Base-by-base conservation (phyloP, 345 rosid species). In the Dipteronia sinensis region DNA sequence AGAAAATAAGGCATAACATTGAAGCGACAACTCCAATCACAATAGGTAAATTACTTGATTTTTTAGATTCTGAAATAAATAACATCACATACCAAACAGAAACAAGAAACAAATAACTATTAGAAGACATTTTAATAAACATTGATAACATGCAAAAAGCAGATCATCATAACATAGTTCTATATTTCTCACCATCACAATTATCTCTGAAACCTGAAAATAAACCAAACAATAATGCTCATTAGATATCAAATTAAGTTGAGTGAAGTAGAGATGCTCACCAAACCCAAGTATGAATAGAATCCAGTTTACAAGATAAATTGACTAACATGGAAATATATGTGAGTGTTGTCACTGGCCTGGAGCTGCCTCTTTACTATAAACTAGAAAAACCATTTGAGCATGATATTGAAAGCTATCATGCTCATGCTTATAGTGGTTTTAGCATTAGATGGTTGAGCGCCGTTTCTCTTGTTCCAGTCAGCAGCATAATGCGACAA, bases 21-120 rank as follows among this genome's bases (percentile, higher is more conserved):
- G 42, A 69, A 72, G 73, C 76, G n/a, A 53, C 80, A 73, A 71
- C 76, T 44, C 51, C 77, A 22, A 84, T 46, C 65, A 78, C 78
- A 44, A 56, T 64, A 29, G 2, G 67, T 25, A 64, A 1, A 29
- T 27, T 27, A 13, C n/a, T 64, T 64, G 40, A 1, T 64, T 64
- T 31, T 64, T 64, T 64, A 1, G 67, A 15, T 16, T 7, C 67
- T 29, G 67, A 53, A 42, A 42, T 38, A 38, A 38, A 38, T 1
- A 42, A 1, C 10, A 42, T 42, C 46, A 42, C 40, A 27, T 64
- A 15, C 7, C 67, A 64, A 64, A 42, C 9, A 16, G 67, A 29
- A 64, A 64, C n/a, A 64, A 64, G 42, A 64, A 34, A 27, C 17
- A 15, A 11, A 64, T 64, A 27, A 64, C 10, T 13, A 5, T 64